Base-by-base conservation (phyloP, 1,139 yeast genomes). In the Blastobotrys raffinosifermentans region DNA sequence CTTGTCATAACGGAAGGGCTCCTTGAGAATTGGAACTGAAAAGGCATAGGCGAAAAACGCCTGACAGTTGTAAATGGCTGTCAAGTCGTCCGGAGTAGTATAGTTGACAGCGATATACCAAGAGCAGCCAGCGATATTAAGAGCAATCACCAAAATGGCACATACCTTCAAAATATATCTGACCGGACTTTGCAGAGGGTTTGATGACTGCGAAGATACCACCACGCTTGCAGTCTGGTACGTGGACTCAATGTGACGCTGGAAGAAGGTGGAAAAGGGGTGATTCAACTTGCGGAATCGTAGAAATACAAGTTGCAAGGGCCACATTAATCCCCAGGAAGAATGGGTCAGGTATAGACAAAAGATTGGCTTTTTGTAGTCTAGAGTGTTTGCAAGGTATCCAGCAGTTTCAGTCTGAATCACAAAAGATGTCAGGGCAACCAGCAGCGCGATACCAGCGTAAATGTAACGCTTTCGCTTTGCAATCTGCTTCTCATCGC, bases 61-160 rank as follows among this genome's bases (percentile, higher is more conserved):
- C 9, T 89, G 80, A 54, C 94, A 84, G 62, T 86, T 86, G 62
- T 85, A 86, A 45, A 86, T 86, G 7, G 95, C 95, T 2, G 95
- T 85, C 19, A 86, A 80, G 54, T 86, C 95, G 2, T 87, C 72
- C 0, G 94, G 86, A 26, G 87, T 82, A 1, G 95, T 80, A 58
- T 83, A 62, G 19, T 79, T 69, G 76, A 86, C 84, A 5, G 95
- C 80, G 13, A 83, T 74, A 55, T 84, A 86, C 96, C 96, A 86
- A 1, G 94, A 77, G 29, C 75, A 67, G 1, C 94, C 95, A 0
- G 94, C 95, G 3, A 77, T 48, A 8, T 84, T 83, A 43, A 86
- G 67, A 4, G 85, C 73, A 6, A 73, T 32, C 2, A 82, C 71
- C 26, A 82, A 63, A 2, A 71, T 38, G 3, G 70, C 60, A 8